These are phyloP conservation scores for Aspergillus udagawae DNA, from an alignment of 2,329 filamentous ascomycete genomes.

Conservation along the genomic window DNA sequence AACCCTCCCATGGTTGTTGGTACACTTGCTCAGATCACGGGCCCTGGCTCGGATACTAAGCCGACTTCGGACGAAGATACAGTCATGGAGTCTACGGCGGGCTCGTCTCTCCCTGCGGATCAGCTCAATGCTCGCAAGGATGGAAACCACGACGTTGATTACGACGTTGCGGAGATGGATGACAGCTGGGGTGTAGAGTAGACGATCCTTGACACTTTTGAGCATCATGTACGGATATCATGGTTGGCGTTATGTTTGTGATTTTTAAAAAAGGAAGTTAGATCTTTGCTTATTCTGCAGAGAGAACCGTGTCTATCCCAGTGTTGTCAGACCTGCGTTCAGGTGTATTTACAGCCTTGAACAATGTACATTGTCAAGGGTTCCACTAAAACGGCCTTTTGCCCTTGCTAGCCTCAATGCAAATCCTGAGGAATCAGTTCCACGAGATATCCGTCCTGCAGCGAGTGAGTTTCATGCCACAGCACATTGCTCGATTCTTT, in stretches of 20 bases:
- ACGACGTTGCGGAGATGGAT: conserved; percentile 49
- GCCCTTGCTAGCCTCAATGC: background rate
- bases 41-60: conserved; percentile 18
- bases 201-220: background rate
- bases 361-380: background rate
- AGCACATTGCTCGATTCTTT: background rate
- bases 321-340: background rate
- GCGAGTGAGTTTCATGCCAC: background rate
- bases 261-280: background rate
- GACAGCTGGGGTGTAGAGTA: conserved; percentile 38
- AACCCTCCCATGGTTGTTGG: conserved; percentile 29
- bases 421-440: conserved; percentile 31
- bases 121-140: conserved; percentile 16
- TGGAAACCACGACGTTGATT: conserved; percentile 42
- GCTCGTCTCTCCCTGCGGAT: conserved; percentile 10
- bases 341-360: conserved; percentile 5
- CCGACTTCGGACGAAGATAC: conserved; percentile 25
- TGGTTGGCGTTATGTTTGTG: background rate
- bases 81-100: conserved; percentile 26
- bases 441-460: conserved; percentile 33
- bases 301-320: background rate
- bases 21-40: conserved; percentile 6
- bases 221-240: background rate
- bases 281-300: background rate
- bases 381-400: background rate